Evolutionary conservation across 306 rosid genomes (phyloP).

Genomic region (Adenanthera pavonina): DNA sequence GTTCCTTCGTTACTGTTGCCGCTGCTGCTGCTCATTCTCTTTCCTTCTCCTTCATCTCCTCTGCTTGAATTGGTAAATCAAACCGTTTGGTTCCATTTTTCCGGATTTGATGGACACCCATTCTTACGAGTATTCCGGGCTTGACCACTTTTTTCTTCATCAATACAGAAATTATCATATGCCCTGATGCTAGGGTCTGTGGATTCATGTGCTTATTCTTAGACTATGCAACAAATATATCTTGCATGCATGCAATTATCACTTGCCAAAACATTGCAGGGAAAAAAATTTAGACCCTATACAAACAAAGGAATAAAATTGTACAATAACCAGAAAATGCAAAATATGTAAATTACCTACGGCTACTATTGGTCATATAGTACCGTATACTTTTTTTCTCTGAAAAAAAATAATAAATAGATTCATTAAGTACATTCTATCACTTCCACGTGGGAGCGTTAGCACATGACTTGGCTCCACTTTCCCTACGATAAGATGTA

Average conservation of each 20-base stretch:
- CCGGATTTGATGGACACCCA: background rate
- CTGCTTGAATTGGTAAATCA: background rate
- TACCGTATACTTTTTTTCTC: too few relatives aligned
- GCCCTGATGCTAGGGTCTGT: background rate
- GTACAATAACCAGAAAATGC: too few relatives aligned
- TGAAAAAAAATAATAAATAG: too few relatives aligned
- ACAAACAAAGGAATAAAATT: too few relatives aligned
- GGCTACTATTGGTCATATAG: too few relatives aligned
- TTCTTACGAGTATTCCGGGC: background rate
- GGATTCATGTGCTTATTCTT: background rate
- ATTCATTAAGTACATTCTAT: too few relatives aligned
- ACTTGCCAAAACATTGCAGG: background rate
- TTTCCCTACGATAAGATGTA: too few relatives aligned
- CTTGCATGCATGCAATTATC: slow-evolving; percentile 1
- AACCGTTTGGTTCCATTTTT: background rate
- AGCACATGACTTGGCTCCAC: too few relatives aligned
- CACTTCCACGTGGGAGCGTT: too few relatives aligned
- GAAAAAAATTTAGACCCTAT: too few relatives aligned
- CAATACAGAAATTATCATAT: background rate
- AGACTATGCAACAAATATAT: background rate
- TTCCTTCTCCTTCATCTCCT: background rate
- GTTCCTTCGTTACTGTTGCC: background rate
- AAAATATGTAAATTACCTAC: too few relatives aligned
- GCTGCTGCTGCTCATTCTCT: background rate
- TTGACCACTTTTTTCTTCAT: background rate